Evolutionary conservation across 1,284 basidiomycete genomes (phyloP).

Genomic region (Garcileccinum viscosum): DNA sequence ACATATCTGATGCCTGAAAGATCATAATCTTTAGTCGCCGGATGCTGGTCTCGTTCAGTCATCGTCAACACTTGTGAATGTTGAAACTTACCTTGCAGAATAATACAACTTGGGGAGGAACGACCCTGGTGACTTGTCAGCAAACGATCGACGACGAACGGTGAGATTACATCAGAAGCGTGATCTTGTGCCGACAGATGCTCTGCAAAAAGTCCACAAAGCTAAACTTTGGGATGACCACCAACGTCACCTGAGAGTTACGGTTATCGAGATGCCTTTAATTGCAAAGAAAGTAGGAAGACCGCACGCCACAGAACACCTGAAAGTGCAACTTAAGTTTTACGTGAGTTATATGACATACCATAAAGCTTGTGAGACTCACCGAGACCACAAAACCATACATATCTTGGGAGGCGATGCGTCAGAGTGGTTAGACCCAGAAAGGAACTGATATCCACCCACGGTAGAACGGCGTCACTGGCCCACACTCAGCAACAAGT

Average conservation of each 20-base stretch:
- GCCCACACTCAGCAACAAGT: slow-evolving; percentile 13
- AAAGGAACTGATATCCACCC: slow-evolving; percentile 20
- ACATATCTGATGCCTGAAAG: slow-evolving; percentile 64
- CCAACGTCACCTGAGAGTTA: slow-evolving; percentile 57
- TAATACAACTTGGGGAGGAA: slow-evolving; percentile 73
- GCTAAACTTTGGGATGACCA: slow-evolving; percentile 76
- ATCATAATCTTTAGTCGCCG: slow-evolving; percentile 70
- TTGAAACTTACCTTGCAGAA: slow-evolving; percentile 64
- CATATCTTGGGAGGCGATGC: slow-evolving; percentile 56
- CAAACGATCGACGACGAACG: neutral
- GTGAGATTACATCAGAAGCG: slow-evolving; percentile 61
- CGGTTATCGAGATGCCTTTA: slow-evolving; percentile 1
- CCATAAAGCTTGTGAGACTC: slow-evolving; percentile 22
- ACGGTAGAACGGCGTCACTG: slow-evolving; percentile 47
- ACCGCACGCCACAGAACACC: slow-evolving; percentile 58
- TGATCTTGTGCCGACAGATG: slow-evolving; percentile 71
- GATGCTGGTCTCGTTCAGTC: slow-evolving; percentile 52
- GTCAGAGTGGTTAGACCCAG: slow-evolving; percentile 19
- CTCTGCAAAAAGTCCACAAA: slow-evolving; percentile 71
- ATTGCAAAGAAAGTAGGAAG: neutral
- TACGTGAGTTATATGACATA: slow-evolving; percentile 16
- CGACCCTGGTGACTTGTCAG: slow-evolving; percentile 51
- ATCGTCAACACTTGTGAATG: neutral
- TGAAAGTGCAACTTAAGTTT: slow-evolving; percentile 56
- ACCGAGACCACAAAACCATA: slow-evolving; percentile 74